Evolutionary conservation across 2,329 filamentous ascomycete species (phyloP), one percentile per base, ranked within the genome.

Genomic region (Exophiala lecanii-corni): DNA sequence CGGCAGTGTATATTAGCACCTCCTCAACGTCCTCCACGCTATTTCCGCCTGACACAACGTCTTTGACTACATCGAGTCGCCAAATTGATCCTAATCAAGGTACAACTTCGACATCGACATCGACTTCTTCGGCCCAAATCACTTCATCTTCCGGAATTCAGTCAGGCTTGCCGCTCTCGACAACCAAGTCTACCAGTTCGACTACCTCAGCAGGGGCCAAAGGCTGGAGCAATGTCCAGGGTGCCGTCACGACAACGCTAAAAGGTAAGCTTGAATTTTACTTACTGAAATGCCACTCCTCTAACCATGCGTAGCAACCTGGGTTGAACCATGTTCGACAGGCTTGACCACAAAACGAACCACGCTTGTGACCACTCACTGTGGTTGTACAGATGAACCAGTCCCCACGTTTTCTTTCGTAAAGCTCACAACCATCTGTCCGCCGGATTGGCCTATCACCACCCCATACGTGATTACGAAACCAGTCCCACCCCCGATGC

Each of bases 271-370:
- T 17, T 18, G 16, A 17, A 10, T 6, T 20, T 6, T 6, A 7
- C 4, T 19, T 17, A 4, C 15, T 18, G 12, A 7, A n/a, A 6
- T 35, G 17, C 6, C 6, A 35, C 19, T 5, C 12, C 7, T 12
- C 33, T 35, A 20, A 35, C 16, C 6, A 18, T 19, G 10, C 13
- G 18, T n/a, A 39, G 37, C n/a, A 23, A 42, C 39, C 13, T 42
- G 39, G 39, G 19, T 36, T 23, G 39, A 42, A 20, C 39, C 39
- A 15, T 42, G 39, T 21, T 19, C 39, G 13, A 42, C 39, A 15
- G 39, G 39, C 6, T 19, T 26, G 18, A 42, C 39, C 9, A 42
- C 39, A 5, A 36, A 16, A 32, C 36, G 31, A n/a, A 42, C 39
- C n/a, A 28, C 13, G 5, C 3, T 42, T 4, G 17, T 28, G 2